Evolutionary conservation across 2,329 filamentous ascomycete genomes (phyloP), one percentile per base, ranked within the genome.

Genomic region (Bretziella fagacearum): DNA sequence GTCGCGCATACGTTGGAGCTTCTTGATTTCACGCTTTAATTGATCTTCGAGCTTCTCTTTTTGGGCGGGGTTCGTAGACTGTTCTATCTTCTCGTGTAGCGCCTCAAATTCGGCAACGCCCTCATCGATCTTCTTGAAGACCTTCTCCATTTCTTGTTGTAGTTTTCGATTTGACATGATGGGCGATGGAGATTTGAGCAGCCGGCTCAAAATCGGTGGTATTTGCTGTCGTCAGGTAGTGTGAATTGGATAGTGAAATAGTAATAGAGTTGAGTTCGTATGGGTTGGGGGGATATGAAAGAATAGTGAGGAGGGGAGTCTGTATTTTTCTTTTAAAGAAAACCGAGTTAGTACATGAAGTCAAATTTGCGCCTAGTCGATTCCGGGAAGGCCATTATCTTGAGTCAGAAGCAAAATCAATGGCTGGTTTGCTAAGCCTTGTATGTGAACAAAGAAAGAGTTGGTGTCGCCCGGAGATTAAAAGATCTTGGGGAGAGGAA

Each of bases 1-100:
- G 64, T 98, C 91, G 59, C 91, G 82, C 63, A 91, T 80, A 58
- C 91, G 77, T 65, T 98, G 91, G 49, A 98, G 78, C 73, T 98
- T 98, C 79, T 98, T 98, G 74, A 96, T 96, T 68, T 98, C 91
- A 61, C 91, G 85, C 70, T 98, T 98, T 56, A 98, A 73, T 61
- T 91, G 85, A 66, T 98, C 91, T 64, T 98, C 91, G 44, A 93
- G 77, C 69, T 96, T 98, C 66, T 96, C 91, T 63, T 95, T 94
- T 65, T 96, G 91, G 52, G 91, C 85, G 48, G 82, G 77, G 67
- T 95, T 96, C 58, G 78, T 84, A 46, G 86, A 86, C 56, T 87
- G 79, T 58, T 89, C 83, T 55, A 98, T 93, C 76, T 98, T 98
- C 56, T 96, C 91, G 67, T 96, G 93, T 58, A 96, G 95, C 59